Evolutionary conservation across 306 rosid genomes (phyloP).

Genomic region (Quercus bicolor): DNA sequence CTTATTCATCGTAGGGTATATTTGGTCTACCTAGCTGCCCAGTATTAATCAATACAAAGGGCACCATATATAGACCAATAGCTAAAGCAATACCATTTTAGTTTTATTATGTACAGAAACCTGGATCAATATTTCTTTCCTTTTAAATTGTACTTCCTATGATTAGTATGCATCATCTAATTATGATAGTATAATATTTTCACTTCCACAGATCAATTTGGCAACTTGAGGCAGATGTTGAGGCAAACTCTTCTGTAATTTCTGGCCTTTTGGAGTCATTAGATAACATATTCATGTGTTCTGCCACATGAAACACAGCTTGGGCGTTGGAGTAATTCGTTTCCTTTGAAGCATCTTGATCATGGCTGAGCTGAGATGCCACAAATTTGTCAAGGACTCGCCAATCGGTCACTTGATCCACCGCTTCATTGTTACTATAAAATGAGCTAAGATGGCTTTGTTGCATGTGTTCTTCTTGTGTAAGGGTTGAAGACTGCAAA

Average conservation of each 20-base stretch:
- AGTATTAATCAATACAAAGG: constrained; percentile 8
- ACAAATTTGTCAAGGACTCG: constrained; percentile 74
- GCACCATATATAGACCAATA: constrained; percentile 13
- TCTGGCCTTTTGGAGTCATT: constrained; percentile 35
- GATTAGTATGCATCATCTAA: constrained; percentile 45
- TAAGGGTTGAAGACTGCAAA: constrained; percentile 39
- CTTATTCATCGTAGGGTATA: not conserved
- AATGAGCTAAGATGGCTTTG: constrained; percentile 30
- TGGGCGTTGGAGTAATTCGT: constrained; percentile 34
- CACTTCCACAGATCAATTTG: constrained; percentile 78
- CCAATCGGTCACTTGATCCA: constrained; percentile 71
- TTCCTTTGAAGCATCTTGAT: constrained; percentile 47
- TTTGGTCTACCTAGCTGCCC: constrained; percentile 8
- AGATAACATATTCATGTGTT: constrained; percentile 33
- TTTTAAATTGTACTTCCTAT: constrained; percentile 28
- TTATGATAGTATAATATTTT: constrained; percentile 13
- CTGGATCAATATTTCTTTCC: constrained; percentile 17
- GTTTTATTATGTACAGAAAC: constrained; percentile 52
- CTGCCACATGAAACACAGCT: constrained; percentile 39
- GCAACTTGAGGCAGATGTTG: constrained; percentile 60
- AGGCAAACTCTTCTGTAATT: constrained; percentile 42
- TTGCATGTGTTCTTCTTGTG: constrained; percentile 43
- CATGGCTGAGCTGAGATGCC: constrained; percentile 66
- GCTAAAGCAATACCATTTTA: constrained; percentile 15
- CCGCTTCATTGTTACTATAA: constrained; percentile 29